phyloP scores from a whole-genome alignment of 192 early-diverging fungal genomes.

The Chytriomyces confervae region DNA sequence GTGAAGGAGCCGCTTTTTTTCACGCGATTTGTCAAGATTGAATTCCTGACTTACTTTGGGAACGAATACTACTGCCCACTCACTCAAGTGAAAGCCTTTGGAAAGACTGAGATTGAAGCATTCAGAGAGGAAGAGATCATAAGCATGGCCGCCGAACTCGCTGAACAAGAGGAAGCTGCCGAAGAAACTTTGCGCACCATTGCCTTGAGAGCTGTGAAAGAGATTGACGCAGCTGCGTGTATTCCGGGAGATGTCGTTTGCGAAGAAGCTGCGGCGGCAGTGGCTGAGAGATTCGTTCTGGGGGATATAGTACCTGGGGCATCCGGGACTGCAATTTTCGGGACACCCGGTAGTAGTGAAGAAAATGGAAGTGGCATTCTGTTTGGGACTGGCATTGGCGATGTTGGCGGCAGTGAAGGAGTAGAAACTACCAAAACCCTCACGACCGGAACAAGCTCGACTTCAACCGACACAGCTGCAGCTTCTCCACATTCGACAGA shows the following conservation, averaged over 20 bases:
- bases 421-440: not conserved
- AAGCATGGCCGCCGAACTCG: slow-evolving; percentile 61
- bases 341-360: not conserved
- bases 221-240: slow-evolving; percentile 17
- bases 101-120: slow-evolving; percentile 87
- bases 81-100: slow-evolving; percentile 84
- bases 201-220: slow-evolving; percentile 14
- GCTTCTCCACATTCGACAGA: not conserved
- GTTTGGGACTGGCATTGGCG: not conserved
- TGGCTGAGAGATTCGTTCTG: not conserved
- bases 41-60: slow-evolving; percentile 89
- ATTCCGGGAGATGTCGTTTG: not conserved
- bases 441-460: not conserved
- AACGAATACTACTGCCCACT: slow-evolving; percentile 94
- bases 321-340: not conserved
- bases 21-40: slow-evolving; percentile 85
- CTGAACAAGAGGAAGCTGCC: slow-evolving; percentile 4
- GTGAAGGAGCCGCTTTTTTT: slow-evolving; percentile 76
- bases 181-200: slow-evolving; percentile 14
- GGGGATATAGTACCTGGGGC: no score
- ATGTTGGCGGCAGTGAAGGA: not conserved
- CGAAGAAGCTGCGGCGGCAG: not conserved
- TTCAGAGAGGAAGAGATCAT: slow-evolving; percentile 68
- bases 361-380: not conserved
- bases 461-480: not conserved